These are phyloP conservation scores for Ophiognomonia clavigignenti-juglandacearum DNA, from an alignment of 2,329 filamentous ascomycete species.

Conservation along the genomic window DNA sequence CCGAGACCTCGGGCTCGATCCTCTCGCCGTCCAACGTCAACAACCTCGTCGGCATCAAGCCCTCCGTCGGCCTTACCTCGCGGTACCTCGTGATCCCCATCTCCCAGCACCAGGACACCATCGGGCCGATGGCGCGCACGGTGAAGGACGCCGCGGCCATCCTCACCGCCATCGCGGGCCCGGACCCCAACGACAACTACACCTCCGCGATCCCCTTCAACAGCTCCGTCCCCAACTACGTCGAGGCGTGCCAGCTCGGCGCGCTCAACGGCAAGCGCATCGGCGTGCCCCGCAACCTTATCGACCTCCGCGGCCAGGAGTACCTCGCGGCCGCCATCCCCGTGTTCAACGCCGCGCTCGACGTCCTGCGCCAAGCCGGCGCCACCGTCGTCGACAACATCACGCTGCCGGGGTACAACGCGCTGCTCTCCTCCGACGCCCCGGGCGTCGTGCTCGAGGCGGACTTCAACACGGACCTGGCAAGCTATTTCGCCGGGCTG, in stretches of 20 bases:
- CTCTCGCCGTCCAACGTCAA: slow-evolving; percentile 47
- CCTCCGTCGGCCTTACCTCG: slow-evolving; percentile 57
- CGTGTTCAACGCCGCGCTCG: slow-evolving; percentile 46
- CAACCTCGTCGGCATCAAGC: slow-evolving; percentile 65
- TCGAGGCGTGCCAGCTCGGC: slow-evolving; percentile 48
- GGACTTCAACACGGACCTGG: slow-evolving; percentile 56
- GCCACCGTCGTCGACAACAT: slow-evolving; percentile 50
- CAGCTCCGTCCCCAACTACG: slow-evolving; percentile 52
- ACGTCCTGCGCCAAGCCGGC: slow-evolving; percentile 46
- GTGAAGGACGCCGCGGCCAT: slow-evolving; percentile 30
- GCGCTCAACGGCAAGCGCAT: slow-evolving; percentile 54
- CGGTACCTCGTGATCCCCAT: slow-evolving; percentile 62
- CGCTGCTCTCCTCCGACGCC: slow-evolving; percentile 30
- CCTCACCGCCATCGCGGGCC: slow-evolving; percentile 40
- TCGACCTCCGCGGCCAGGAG: slow-evolving; percentile 28
- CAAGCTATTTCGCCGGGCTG: slow-evolving; percentile 51
- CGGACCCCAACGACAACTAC: slow-evolving; percentile 44
- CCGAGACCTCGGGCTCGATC: slow-evolving; percentile 63
- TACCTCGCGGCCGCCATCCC: not conserved
- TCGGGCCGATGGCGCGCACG: slow-evolving; percentile 60
- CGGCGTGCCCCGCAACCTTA: slow-evolving; percentile 57
- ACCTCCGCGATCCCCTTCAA: slow-evolving; percentile 36
- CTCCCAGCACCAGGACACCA: slow-evolving; percentile 57
- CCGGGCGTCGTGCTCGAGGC: slow-evolving; percentile 34
- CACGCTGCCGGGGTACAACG: slow-evolving; percentile 46